Percentiles rank a stretch among this genome's conserved stretches.
These are phyloP conservation scores for Nicotiana benthamiana DNA, from an alignment of 257 asterid species.

Conservation along the genomic window DNA sequence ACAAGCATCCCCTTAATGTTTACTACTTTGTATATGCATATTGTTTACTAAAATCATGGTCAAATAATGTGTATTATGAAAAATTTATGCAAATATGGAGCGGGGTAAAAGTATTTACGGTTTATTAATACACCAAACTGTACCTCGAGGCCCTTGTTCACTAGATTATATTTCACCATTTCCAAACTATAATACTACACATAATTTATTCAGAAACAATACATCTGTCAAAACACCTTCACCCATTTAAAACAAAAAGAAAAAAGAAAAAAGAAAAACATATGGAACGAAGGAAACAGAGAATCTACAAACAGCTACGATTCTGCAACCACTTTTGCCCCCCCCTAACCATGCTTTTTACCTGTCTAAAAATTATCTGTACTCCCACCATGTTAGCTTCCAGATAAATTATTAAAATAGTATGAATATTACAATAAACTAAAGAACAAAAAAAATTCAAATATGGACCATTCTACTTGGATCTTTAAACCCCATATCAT, in stretches of 20 bases:
- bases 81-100: no score
- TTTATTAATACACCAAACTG: no score
- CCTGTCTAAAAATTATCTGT: background rate
- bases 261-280: background rate
- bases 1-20: no score
- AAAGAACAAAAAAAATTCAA: background rate
- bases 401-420: background rate
- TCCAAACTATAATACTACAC: no score
- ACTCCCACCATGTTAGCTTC: constrained; percentile 1
- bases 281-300: constrained; percentile 3
- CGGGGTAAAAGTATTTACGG: no score
- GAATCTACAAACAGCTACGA: constrained; percentile 22
- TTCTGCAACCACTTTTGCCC: constrained; percentile 17
- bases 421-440: background rate
- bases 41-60: no score
- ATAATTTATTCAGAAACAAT: no score
- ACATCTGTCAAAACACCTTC: background rate
- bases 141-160: no score
- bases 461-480: constrained; percentile 6
- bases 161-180: no score
- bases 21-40: no score
- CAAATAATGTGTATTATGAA: no score
- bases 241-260: background rate
- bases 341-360: background rate
- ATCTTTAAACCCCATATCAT: constrained; percentile 8